phyloP scores from a whole-genome alignment of 805 yeast species.

The Monosporozyma servazzii region DNA sequence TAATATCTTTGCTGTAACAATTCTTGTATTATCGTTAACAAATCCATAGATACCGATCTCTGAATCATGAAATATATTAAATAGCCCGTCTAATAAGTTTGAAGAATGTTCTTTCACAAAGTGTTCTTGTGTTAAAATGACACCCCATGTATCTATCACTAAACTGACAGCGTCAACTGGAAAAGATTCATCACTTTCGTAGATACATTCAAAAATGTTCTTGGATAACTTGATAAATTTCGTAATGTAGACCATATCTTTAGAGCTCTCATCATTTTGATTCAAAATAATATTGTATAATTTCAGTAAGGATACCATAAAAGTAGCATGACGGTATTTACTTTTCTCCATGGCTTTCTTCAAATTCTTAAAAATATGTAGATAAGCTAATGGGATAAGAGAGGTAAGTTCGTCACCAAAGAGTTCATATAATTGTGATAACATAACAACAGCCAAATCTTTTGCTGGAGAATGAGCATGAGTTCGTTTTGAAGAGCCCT shows the following conservation, averaged over 20 bases:
- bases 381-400: constrained; percentile 27
- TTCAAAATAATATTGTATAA: constrained; percentile 17
- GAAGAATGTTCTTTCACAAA: constrained; percentile 18
- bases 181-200: constrained; percentile 15
- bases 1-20: constrained; percentile 27
- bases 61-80: constrained; percentile 16
- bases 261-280: constrained; percentile 8
- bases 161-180: constrained; percentile 22
- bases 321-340: constrained; percentile 26
- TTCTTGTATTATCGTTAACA: constrained; percentile 22
- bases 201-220: constrained; percentile 15
- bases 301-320: constrained; percentile 20
- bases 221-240: constrained; percentile 24
- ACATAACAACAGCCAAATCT: constrained; percentile 22
- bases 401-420: constrained; percentile 30
- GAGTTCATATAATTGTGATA: constrained; percentile 26
- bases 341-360: constrained; percentile 28
- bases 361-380: constrained; percentile 26
- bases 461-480: constrained; percentile 22
- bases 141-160: constrained; percentile 20
- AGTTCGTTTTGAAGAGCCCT: constrained; percentile 15
- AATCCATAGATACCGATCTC: constrained; percentile 24
- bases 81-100: constrained; percentile 11
- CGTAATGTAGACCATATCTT: constrained; percentile 7
- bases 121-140: constrained; percentile 14